Base-by-base conservation (phyloP, 768 basidiomycete genomes). In the Calocybe cyanea region DNA sequence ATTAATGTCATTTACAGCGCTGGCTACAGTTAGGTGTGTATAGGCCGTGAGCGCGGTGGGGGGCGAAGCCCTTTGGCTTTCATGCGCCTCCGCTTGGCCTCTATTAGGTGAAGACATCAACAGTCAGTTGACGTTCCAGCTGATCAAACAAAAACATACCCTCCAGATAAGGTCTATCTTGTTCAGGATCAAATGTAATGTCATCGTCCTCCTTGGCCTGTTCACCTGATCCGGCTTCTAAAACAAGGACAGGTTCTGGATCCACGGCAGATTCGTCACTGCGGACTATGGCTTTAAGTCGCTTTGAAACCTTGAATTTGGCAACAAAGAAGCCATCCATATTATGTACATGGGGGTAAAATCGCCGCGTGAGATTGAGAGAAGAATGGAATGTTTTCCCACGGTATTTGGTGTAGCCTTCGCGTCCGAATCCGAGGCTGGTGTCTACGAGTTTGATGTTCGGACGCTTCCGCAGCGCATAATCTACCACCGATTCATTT, bases 291-390 rank as follows among this genome's bases (percentile, higher is more conserved):
- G 46, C 58, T 68, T 87, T 93, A 38, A 69, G 61, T 48, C 85
- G 76, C 66, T 81, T 89, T 62, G 82, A 86, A n/a, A 98, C 85
- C 66, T 89, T 94, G 77, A 99, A 91, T 66, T 98, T 98, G 48
- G 95, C 95, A 45, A 98, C 94, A 64, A 78, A 99, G 77, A 99
- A 99, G 4, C 96, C 96, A 63, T 99, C 96, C 94, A 98, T 96
- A 67, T 99, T 99, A 69, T 97, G 94, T 57, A 96, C 93, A 65
- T 97, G 94, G 13, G 94, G 90, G 62, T 93, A 95, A 65, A 92
- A 95, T 50, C 96, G 73, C 55, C 92, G 72, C 15, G 96, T 96
- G 53, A 95, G 66, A 51, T 71, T 75, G 57, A 99, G 63, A 52
- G 78, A 87, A 25, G 86, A 74, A 62, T 83, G 75, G 69, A 98